Evolutionary conservation across 768 basidiomycete species (phyloP), one percentile per base, ranked within the genome.

Genomic region (Boletus huronensis): DNA sequence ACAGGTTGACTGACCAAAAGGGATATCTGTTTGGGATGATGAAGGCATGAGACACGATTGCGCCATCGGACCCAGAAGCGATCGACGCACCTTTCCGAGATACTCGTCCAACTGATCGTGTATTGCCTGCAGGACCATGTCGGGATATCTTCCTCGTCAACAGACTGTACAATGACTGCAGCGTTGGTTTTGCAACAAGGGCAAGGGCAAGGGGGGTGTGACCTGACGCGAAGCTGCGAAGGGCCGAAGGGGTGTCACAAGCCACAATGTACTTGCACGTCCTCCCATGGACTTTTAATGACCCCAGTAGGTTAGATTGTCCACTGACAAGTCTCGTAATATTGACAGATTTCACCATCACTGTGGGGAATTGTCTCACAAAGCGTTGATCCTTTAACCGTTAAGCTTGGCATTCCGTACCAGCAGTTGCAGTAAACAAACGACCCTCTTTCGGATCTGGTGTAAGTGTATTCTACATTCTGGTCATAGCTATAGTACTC

Each of bases 11-110:
- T 41, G 23, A 65, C 68, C 52, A 59, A 67, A 59, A 55, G 48
- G 28, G 63, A 53, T 34, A 50, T 9, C 64, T 60, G 47, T 50
- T 38, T n/a, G 36, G 4, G 28, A 53, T 38, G 34, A 19, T 38
- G 34, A 19, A 31, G n/a, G 52, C 51, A 65, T 71, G 68, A 70
- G 70, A 67, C 59, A 70, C 46, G 64, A 70, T 70, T 62, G 68
- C 70, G 70, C 70, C 55, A 70, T 70, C 60, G 57, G 28, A 36
- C 43, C 45, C 42, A 43, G 29, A 53, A 49, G 53, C 34, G 51
- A 43, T 31, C 6, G 41, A 25, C 58, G 49, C 38, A 69, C 68
- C 65, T 65, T 52, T 34, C 47, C 46, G 43, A 66, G 54, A 58
- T 36, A 57, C 6, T 54, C 58, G 17, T 71, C 60, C 45, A 69